Base-by-base conservation (phyloP, 73 alveolate species). In the Blepharisma stoltei region DNA sequence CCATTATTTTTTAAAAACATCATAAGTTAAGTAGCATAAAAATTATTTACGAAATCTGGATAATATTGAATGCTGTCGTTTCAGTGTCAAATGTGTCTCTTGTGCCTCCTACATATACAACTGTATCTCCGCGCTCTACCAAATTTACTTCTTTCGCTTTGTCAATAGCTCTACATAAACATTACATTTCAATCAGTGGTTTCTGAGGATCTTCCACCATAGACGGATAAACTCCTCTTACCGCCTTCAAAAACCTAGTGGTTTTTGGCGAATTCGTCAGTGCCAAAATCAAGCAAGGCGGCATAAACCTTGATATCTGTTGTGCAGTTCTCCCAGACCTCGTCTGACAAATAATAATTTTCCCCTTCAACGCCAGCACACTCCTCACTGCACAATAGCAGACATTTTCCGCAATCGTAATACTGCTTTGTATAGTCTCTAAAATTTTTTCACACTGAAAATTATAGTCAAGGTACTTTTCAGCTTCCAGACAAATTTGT, bases 71-170 rank as follows among this genome's bases (percentile, higher is more conserved):
- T 32, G 41, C 41, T 32, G 41, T 32, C 41, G 41, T 32, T 32
- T 32, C 41, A 32, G 41, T 32, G 41, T 32, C 41, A 32, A 32
- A 32, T 32, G 41, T 32, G 41, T 32, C 41, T 32, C 41, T 32
- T 32, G 41, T 32, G 41, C 41, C 41, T 32, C 41, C 41, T 32
- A 92, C 76, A n/a, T 89, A 89, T 6, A 88, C 92, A 7, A 82
- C 95, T 32, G 81, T 88, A 68, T 93, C 86, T 6, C 99, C 99
- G 11, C 92, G 71, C 69, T 85, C 86, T 69, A 90, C 86, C 82
- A 90, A 80, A 55, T 95, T 94, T 77, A 78, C 70, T 45, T 90
- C 95, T 80, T 92, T 88, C 38, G 97, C 97, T 7, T 86, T 81
- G 66, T 87, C 83, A 67, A 87, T 82, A 23, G 41, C 41, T 32